Percentiles rank a stretch among this genome's conserved stretches.
phyloP scores from a whole-genome alignment of 768 basidiomycete species.

The Thelephora ganbajun region DNA sequence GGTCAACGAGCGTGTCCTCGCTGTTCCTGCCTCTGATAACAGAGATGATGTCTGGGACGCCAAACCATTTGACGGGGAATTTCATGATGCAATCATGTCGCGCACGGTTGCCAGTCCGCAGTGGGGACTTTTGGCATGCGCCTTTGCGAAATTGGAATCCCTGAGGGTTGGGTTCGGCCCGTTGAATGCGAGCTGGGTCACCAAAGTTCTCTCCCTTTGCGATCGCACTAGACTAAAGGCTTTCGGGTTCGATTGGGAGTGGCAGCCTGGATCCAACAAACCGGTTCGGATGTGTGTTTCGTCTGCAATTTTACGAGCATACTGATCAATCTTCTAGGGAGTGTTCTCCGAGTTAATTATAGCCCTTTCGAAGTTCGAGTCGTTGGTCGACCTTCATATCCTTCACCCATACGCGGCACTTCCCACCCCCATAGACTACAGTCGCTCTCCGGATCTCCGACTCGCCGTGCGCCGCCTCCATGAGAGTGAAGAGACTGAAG shows the following conservation, averaged over 20 bases:
- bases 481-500: neutral
- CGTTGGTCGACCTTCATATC: neutral
- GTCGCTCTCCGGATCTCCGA: too few species aligned
- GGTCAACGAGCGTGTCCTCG: neutral
- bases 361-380: neutral
- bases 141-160: neutral
- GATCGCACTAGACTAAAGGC: neutral
- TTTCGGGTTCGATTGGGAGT: neutral
- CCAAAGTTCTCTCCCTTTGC: neutral
- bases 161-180: neutral
- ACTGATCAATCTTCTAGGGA: neutral
- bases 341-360: neutral
- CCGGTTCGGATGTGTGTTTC: neutral
- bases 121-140: neutral
- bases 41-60: neutral
- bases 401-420: neutral
- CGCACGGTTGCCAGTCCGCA: neutral
- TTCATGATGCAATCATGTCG: neutral
- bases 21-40: neutral
- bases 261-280: neutral
- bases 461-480: too few species aligned
- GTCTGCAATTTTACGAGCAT: neutral
- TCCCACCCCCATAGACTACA: neutral
- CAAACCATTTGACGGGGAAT: neutral
- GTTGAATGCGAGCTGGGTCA: neutral